A percentile compares a stretch with the other conserved stretches of the same genome.
phyloP scores from a whole-genome alignment of 352 stramenopile species.

The Pythium utonaiense region DNA sequence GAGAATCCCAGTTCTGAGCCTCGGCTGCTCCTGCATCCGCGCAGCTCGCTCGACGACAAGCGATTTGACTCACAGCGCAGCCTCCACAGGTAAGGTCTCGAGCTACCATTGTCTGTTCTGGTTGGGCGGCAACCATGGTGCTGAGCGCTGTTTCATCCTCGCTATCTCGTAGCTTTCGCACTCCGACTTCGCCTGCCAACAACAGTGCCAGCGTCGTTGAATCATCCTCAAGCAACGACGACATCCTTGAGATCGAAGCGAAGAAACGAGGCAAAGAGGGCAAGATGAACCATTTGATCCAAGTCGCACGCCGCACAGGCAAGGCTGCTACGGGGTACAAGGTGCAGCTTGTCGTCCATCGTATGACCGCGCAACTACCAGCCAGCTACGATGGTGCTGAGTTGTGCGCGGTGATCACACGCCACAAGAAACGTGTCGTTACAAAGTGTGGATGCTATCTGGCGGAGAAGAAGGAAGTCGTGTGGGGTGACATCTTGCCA shows the following conservation, averaged over 20 bases:
- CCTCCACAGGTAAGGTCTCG: background rate
- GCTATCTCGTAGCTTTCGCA: background rate
- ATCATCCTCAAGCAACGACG: background rate
- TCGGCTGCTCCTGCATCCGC: background rate
- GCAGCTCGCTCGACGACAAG: background rate
- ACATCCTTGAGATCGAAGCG: background rate
- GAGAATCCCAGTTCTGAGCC: background rate
- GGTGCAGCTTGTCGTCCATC: constrained; percentile 66
- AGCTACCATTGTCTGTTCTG: background rate
- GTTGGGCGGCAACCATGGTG: background rate
- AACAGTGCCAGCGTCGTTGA: background rate
- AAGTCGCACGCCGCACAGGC: constrained; percentile 56
- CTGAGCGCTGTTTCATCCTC: background rate
- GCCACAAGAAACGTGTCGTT: constrained; percentile 65
- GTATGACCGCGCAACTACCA: constrained; percentile 50
- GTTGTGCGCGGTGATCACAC: constrained; percentile 57
- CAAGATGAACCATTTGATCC: constrained; percentile 62
- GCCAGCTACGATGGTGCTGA: constrained; percentile 44
- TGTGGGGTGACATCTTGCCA: constrained; percentile 72
- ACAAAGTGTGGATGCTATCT: constrained; percentile 54
- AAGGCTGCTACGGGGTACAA: constrained; percentile 63
- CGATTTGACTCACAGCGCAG: background rate
- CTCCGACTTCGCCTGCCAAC: background rate
- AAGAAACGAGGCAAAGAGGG: background rate
- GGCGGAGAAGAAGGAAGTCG: constrained; percentile 45